Evolutionary conservation across 2,329 filamentous ascomycete genomes (phyloP).

Genomic region (Alternaria arbusti): DNA sequence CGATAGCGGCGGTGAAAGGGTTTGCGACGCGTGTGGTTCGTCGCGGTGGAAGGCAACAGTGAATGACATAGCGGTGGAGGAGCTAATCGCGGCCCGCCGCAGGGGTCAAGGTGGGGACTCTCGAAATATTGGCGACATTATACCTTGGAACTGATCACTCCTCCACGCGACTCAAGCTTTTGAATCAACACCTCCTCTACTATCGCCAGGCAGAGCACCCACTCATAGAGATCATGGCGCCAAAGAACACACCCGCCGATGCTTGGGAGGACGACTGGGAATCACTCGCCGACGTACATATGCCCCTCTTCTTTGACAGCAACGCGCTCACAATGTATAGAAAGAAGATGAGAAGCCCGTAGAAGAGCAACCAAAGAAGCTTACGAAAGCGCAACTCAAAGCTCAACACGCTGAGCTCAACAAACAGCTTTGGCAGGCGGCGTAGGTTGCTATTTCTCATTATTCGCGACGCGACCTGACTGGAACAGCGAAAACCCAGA

Average conservation of each 20-base stretch:
- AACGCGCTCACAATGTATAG: slow-evolving; percentile 32
- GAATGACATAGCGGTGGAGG: slow-evolving; percentile 7
- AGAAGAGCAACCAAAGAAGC: slow-evolving; percentile 52
- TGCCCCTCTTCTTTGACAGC: slow-evolving; percentile 6
- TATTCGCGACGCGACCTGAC: slow-evolving; percentile 11
- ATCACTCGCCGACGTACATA: slow-evolving; percentile 70
- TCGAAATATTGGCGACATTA: slow-evolving; percentile 18
- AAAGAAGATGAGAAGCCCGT: slow-evolving; percentile 49
- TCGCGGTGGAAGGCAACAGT: slow-evolving; percentile 11
- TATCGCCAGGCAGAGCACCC: background rate
- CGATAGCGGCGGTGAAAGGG: background rate
- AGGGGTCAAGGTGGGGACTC: slow-evolving; percentile 10
- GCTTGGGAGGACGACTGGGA: slow-evolving; percentile 97
- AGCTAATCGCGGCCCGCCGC: slow-evolving; percentile 19
- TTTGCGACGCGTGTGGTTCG: slow-evolving; percentile 3
- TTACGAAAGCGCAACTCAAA: slow-evolving; percentile 77
- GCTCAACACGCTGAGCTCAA: slow-evolving; percentile 85
- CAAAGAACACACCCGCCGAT: slow-evolving; percentile 53
- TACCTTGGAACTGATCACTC: background rate
- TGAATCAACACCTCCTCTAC: background rate
- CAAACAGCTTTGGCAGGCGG: slow-evolving; percentile 85
- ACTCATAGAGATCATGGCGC: slow-evolving; percentile 46
- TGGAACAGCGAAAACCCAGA: slow-evolving; percentile 71
- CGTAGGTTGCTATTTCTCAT: slow-evolving; percentile 61
- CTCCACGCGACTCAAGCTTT: background rate